Percentiles rank a stretch among this genome's conserved stretches.
Conservation (phyloP, 176 grass and related monocot genomes). For the Avena atlantica region DNA sequence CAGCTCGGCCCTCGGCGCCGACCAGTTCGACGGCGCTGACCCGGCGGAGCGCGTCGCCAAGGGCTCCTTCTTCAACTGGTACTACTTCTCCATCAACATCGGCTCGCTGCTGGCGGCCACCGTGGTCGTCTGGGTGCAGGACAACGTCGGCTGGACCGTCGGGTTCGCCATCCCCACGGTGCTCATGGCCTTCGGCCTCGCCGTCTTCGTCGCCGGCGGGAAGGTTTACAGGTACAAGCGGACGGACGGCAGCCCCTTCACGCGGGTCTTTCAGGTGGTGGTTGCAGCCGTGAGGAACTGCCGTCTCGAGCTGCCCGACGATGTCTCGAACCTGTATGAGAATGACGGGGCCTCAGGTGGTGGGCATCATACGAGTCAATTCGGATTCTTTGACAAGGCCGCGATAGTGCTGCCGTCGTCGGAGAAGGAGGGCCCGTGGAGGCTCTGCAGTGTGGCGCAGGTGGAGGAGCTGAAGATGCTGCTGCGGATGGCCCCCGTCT, state of each 20-base stretch:
- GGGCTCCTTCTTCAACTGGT: constrained; percentile 31
- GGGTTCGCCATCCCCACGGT: background rate
- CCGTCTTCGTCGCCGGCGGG: background rate
- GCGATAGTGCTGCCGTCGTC: background rate
- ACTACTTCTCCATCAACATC: constrained; percentile 4
- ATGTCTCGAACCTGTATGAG: background rate
- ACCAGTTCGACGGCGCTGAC: background rate
- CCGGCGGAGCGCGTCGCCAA: background rate
- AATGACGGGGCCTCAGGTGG: background rate
- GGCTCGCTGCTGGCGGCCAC: background rate
- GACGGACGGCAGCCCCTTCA: background rate
- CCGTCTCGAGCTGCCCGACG: background rate
- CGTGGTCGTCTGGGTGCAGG: constrained; percentile 7
- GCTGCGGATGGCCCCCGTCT: background rate
- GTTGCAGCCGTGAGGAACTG: background rate
- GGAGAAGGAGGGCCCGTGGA: constrained; percentile 6
- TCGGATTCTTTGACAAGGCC: constrained; percentile 1
- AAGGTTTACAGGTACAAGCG: constrained; percentile 11
- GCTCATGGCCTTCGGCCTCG: background rate
- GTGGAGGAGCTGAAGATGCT: constrained; percentile 25
- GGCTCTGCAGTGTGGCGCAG: background rate
- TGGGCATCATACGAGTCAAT: background rate
- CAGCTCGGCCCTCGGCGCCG: constrained; percentile 1
- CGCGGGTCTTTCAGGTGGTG: background rate
- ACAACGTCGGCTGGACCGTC: constrained; percentile 1